These are phyloP conservation scores for Penicillium salamii DNA, from an alignment of 495 filamentous ascomycete species.

Conservation along the genomic window DNA sequence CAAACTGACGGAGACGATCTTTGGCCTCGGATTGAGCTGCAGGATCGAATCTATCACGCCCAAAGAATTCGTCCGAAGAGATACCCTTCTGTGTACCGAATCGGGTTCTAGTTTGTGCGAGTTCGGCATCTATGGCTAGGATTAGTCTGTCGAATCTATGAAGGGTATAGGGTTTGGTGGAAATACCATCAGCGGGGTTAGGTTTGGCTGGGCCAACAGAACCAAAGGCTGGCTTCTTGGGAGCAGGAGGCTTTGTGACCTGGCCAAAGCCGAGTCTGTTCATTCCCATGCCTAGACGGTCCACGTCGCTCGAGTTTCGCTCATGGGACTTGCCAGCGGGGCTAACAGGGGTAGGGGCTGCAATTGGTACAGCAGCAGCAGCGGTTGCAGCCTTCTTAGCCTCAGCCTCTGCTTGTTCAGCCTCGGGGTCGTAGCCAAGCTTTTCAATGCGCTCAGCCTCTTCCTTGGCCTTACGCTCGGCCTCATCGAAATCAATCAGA, in stretches of 20 bases:
- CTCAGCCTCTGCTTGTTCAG: conserved; percentile 63
- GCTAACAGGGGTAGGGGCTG: conserved; percentile 72
- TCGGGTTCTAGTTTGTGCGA: conserved; percentile 32
- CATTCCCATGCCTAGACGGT: conserved; percentile 89
- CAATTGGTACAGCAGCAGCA: conserved; percentile 53
- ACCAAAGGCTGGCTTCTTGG: conserved; percentile 86
- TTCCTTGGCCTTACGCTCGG: conserved; percentile 94
- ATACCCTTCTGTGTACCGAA: conserved; percentile 95
- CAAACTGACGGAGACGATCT: conserved; percentile 81
- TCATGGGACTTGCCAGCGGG: conserved; percentile 54
- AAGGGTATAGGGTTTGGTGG: neutral
- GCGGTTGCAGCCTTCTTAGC: conserved; percentile 53
- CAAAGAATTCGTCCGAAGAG: conserved; percentile 97
- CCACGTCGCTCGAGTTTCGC: conserved; percentile 70
- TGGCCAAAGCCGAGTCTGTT: conserved; percentile 88
- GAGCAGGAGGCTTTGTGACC: conserved; percentile 58
- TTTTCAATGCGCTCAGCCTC: conserved; percentile 96
- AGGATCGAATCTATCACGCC: conserved; percentile 81
- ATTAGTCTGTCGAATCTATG: conserved; percentile 8
- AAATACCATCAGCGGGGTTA: conserved; percentile 62
- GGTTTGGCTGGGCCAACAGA: conserved; percentile 66
- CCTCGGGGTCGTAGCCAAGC: conserved; percentile 95
- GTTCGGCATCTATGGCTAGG: conserved; percentile 33
- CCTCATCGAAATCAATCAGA: conserved; percentile 91
- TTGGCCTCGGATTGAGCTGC: conserved; percentile 80